Base-by-base conservation (phyloP, 2,329 filamentous ascomycete species). In the Aureobasidium sp. region DNA sequence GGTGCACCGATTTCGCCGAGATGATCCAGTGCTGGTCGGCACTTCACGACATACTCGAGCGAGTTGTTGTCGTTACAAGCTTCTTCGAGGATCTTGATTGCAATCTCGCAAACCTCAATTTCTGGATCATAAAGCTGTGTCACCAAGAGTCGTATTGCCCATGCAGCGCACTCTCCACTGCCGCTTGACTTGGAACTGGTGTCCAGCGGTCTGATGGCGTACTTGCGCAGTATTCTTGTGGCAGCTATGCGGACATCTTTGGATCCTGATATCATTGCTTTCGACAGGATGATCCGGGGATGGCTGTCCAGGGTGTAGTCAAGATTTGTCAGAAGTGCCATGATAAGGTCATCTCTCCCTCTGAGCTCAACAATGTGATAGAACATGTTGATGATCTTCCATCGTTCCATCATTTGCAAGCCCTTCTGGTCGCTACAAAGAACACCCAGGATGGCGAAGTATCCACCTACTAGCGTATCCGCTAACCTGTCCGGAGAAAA, bases 331-430 rank as follows among this genome's bases (percentile, higher is more conserved):
- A 99, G 81, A 35, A 99, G 82, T 11, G 93, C 82, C 71, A 92
- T 91, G 71, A 97, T 91, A 63, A 99, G 79, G 72, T 99, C 94
- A 49, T 93, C 91, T 2, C 94, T 88, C 73, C 94, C 89, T 68
- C 89, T 91, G 48, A 96, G 80, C 70, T 97, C 93, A 62, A 97
- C 84, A 64, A 99, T 96, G 74, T 97, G 94, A 72, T 99, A 99
- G 81, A 97, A 95, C 91, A 99, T 99, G 74, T 97, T 97, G 76
- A 97, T 92, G 82, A 99, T 95, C 68, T 91, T 90, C 93, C 94
- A 97, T 68, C 91, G 82, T 72, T 97, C 93, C 70, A 99, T 84
- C 77, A 99, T 93, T 64, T 88, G 85, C 27, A 97, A 81, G 0
- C 94, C 94, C 68, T 88, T 90, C 0, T 83, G 78, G 69, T 96